phyloP scores from a whole-genome alignment of 106 monocot genomes.

The Apostasia shenzhenica region DNA sequence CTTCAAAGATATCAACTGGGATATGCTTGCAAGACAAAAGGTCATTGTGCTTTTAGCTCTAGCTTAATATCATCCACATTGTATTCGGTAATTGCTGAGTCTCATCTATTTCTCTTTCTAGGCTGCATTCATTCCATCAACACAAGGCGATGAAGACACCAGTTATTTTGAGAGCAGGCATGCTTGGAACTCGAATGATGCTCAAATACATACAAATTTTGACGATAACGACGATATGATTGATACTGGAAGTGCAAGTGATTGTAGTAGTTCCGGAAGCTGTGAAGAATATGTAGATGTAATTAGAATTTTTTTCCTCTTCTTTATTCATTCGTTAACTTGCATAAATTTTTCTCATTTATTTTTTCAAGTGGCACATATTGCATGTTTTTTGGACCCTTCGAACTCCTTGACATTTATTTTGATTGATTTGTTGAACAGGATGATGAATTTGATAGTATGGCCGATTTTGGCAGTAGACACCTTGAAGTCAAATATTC shows the following conservation, averaged over 20 bases:
- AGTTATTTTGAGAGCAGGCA: constrained; percentile 88
- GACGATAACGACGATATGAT: constrained; percentile 35
- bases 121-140: constrained; percentile 89
- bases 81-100: constrained; percentile 1
- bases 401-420: neutral
- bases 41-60: constrained; percentile 14
- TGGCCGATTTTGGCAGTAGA: constrained; percentile 55
- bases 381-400: neutral
- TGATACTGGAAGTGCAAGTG: constrained; percentile 54
- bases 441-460: constrained; percentile 69
- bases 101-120: constrained; percentile 16
- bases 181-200: constrained; percentile 51
- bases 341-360: neutral
- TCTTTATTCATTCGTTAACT: neutral
- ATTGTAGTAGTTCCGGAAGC: constrained; percentile 49
- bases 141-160: constrained; percentile 80
- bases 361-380: neutral
- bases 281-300: constrained; percentile 73
- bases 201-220: constrained; percentile 10
- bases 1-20: constrained; percentile 88
- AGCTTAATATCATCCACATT: neutral
- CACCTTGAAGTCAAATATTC: constrained; percentile 48
- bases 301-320: neutral
- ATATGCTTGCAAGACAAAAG: constrained; percentile 86
- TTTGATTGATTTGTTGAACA: constrained; percentile 20